phyloP scores from a whole-genome alignment of 2,329 filamentous ascomycete species.

The Plectosphaerella cucumerina region DNA sequence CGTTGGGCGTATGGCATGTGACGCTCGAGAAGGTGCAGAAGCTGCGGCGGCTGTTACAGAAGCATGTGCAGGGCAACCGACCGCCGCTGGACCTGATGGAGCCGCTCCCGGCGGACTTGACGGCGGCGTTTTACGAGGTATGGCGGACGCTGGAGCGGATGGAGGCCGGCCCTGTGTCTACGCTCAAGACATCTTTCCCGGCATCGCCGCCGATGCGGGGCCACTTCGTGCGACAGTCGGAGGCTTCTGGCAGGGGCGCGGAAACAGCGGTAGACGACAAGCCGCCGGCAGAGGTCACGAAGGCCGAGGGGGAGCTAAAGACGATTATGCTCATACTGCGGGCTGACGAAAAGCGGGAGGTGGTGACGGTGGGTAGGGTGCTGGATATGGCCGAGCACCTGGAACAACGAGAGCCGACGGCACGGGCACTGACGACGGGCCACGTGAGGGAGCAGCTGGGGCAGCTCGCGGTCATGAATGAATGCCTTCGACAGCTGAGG shows the following conservation, averaged over 20 bases:
- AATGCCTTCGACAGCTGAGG: conserved; percentile 40
- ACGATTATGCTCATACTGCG: conserved; percentile 33
- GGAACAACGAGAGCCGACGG: conserved; percentile 28
- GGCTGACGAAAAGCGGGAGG: conserved; percentile 27
- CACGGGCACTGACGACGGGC: conserved; percentile 31
- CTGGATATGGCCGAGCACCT: conserved; percentile 46
- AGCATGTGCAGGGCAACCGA: background rate
- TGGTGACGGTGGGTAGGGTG: conserved; percentile 26
- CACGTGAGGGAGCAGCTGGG: conserved; percentile 30
- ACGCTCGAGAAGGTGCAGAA: conserved; percentile 1
- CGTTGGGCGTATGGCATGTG: conserved; percentile 2
- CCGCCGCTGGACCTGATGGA: conserved; percentile 13
- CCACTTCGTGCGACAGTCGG: conserved; percentile 22
- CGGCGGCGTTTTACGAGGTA: too few species aligned
- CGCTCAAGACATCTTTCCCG: conserved; percentile 9
- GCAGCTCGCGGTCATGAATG: conserved; percentile 38
- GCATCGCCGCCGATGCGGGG: conserved; percentile 37
- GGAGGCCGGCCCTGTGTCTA: conserved; percentile 2
- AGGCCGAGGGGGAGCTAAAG: conserved; percentile 20
- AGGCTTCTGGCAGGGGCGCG: conserved; percentile 16
- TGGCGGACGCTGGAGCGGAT: conserved; percentile 1
- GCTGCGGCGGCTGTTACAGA: background rate
- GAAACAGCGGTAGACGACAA: conserved; percentile 6
- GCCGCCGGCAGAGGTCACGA: conserved; percentile 9
- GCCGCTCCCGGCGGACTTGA: too few species aligned